phyloP scores from a whole-genome alignment of 257 asterid species.

The Ligustrum vulgare region DNA sequence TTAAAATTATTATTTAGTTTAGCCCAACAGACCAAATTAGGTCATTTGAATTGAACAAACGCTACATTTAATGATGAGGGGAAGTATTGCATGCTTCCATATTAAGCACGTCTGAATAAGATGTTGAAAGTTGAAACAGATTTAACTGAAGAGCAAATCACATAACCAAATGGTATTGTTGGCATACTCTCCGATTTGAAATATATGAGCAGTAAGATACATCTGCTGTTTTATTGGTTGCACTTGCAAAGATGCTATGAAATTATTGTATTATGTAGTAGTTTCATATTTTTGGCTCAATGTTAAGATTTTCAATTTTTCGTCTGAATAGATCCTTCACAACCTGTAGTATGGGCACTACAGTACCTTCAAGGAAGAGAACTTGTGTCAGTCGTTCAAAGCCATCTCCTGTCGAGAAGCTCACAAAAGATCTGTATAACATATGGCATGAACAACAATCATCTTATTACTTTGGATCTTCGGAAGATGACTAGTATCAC shows the following conservation, averaged over 20 bases:
- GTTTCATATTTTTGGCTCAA: conserved; percentile 7
- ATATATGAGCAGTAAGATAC: not conserved
- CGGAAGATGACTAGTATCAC: no score
- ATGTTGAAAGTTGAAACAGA: not conserved
- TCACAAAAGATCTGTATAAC: conserved; percentile 77
- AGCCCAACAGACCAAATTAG: not conserved
- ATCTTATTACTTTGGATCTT: conserved; percentile 74
- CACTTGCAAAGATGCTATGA: not conserved
- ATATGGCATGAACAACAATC: conserved; percentile 86
- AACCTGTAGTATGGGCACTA: conserved; percentile 62
- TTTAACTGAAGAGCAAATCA: not conserved
- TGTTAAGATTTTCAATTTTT: conserved; percentile 9
- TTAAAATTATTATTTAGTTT: not conserved
- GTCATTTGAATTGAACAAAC: not conserved
- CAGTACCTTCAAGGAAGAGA: conserved; percentile 89
- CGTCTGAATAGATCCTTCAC: conserved; percentile 67
- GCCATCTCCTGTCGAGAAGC: conserved; percentile 86
- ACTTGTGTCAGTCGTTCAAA: conserved; percentile 78
- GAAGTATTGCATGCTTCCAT: not conserved
- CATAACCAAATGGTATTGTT: not conserved
- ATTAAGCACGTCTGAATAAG: not conserved
- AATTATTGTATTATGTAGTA: not conserved
- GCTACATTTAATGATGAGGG: not conserved
- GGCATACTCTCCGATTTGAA: conserved; percentile 3
- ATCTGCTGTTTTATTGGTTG: not conserved